These are phyloP conservation scores for Takashimella koratensis DNA, from an alignment of 1,284 basidiomycete species.

Conservation along the genomic window DNA sequence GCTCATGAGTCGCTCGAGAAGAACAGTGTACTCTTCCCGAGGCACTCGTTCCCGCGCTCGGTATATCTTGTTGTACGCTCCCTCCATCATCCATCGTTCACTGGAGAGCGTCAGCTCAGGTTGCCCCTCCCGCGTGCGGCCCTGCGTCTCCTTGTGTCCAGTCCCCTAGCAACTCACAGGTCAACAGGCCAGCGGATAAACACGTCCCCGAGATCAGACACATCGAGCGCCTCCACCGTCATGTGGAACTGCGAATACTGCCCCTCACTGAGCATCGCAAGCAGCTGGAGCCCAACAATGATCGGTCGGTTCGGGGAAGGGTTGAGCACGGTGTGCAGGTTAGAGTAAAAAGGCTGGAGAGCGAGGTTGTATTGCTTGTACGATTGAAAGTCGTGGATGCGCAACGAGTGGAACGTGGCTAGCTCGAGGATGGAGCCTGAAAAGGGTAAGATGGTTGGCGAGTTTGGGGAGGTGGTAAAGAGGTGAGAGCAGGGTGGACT, in stretches of 20 bases:
- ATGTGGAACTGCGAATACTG: constrained; percentile 98
- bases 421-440: constrained; percentile 91
- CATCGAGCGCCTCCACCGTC: constrained; percentile 83
- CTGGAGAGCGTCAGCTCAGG: too few relatives aligned
- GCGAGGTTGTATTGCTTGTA: constrained; percentile 96
- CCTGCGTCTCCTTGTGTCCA: neutral
- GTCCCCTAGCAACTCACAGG: constrained; percentile 48
- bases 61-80: constrained; percentile 97
- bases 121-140: too few relatives aligned
- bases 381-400: constrained; percentile 77
- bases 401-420: constrained; percentile 88
- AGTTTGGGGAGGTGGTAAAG: neutral
- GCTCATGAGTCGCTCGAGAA: constrained; percentile 46
- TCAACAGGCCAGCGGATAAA: constrained; percentile 83
- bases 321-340: constrained; percentile 70
- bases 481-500: constrained; percentile 12
- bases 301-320: constrained; percentile 81
- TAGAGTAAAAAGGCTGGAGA: constrained; percentile 86
- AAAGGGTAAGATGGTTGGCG: neutral
- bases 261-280: constrained; percentile 91
- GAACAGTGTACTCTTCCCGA: constrained; percentile 45
- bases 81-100: constrained; percentile 98
- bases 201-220: constrained; percentile 65
- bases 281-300: constrained; percentile 87
- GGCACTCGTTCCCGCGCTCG: constrained; percentile 75